Conservation (phyloP, 1,284 basidiomycete genomes). For the Vanrija pseudolonga region DNA sequence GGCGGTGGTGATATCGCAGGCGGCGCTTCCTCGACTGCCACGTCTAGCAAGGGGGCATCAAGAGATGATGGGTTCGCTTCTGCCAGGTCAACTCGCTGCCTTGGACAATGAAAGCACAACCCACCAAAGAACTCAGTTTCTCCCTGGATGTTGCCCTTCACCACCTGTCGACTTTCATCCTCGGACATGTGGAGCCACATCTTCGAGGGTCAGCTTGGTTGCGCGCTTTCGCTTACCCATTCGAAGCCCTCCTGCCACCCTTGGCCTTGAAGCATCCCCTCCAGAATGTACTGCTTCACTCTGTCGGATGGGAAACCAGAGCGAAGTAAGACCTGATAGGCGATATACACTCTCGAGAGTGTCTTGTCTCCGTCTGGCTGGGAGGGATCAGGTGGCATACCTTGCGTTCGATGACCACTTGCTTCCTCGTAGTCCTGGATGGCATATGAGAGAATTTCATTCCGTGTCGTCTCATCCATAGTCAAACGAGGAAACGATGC, state of each 20-base stretch:
- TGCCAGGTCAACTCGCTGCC: neutral
- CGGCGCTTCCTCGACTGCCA: neutral
- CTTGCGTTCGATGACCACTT: neutral
- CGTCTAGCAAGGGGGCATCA: conserved; percentile 9
- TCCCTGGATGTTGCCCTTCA: conserved; percentile 23
- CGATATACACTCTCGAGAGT: conserved; percentile 66
- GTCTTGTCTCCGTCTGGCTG: conserved; percentile 62
- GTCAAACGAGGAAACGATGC: conserved; percentile 64
- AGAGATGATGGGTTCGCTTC: neutral
- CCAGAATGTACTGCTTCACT: conserved; percentile 49
- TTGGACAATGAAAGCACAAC: neutral
- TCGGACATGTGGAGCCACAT: conserved; percentile 65
- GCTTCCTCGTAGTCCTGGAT: conserved; percentile 38
- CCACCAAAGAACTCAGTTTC: neutral
- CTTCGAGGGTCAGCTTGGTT: conserved; percentile 49
- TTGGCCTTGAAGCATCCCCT: conserved; percentile 50
- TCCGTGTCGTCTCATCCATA: conserved; percentile 59
- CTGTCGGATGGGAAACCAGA: conserved; percentile 73
- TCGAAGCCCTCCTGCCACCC: conserved; percentile 88
- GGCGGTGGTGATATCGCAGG: too few relatives aligned
- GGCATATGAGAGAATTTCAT: conserved; percentile 56
- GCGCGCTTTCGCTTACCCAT: conserved; percentile 61
- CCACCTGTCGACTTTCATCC: conserved; percentile 55
- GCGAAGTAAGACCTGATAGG: conserved; percentile 75
- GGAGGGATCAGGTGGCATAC: neutral